Conservation (phyloP, 2,329 filamentous ascomycete species). For the Aspergillus flavus region DNA sequence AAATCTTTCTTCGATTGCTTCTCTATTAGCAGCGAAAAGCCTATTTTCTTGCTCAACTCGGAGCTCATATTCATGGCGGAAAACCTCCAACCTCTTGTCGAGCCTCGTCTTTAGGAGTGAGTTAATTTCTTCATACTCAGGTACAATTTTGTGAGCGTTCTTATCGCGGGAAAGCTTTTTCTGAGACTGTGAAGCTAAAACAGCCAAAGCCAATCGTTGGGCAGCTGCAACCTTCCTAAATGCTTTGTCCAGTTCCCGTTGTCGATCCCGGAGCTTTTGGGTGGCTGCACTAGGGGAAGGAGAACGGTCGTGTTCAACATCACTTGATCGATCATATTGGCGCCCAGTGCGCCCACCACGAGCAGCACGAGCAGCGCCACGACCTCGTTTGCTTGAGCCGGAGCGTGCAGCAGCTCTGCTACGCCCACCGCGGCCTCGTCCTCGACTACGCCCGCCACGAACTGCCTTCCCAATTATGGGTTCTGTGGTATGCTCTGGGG, state of each 20-base stretch:
- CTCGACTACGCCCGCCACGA: slow-evolving; percentile 34
- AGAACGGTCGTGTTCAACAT: slow-evolving; percentile 35
- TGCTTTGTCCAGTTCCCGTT: slow-evolving; percentile 45
- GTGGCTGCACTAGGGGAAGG: slow-evolving; percentile 40
- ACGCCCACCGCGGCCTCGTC: slow-evolving; percentile 39
- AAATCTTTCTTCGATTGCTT: slow-evolving; percentile 36
- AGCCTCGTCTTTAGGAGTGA: slow-evolving; percentile 32
- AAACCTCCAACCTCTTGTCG: slow-evolving; percentile 29
- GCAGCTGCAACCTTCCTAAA: slow-evolving; percentile 46
- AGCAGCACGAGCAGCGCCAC: slow-evolving; percentile 31
- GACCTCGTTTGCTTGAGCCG: slow-evolving; percentile 26
- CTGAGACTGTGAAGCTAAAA: slow-evolving; percentile 43
- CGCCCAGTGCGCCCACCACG: slow-evolving; percentile 28
- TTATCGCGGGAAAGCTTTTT: slow-evolving; percentile 43
- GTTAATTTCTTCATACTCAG: slow-evolving; percentile 42
- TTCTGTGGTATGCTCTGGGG: slow-evolving; percentile 22
- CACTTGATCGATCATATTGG: slow-evolving; percentile 31
- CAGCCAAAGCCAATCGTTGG: slow-evolving; percentile 43
- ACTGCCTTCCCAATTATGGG: slow-evolving; percentile 25
- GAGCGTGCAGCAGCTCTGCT: slow-evolving; percentile 31
- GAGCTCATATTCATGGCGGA: slow-evolving; percentile 38
- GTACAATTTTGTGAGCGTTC: slow-evolving; percentile 42
- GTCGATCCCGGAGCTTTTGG: slow-evolving; percentile 43
- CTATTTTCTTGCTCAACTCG: slow-evolving; percentile 34
- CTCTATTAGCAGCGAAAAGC: slow-evolving; percentile 33